Evolutionary conservation across 2,329 filamentous ascomycete species (phyloP).

Genomic region (Ophiostoma triangulosporum): DNA sequence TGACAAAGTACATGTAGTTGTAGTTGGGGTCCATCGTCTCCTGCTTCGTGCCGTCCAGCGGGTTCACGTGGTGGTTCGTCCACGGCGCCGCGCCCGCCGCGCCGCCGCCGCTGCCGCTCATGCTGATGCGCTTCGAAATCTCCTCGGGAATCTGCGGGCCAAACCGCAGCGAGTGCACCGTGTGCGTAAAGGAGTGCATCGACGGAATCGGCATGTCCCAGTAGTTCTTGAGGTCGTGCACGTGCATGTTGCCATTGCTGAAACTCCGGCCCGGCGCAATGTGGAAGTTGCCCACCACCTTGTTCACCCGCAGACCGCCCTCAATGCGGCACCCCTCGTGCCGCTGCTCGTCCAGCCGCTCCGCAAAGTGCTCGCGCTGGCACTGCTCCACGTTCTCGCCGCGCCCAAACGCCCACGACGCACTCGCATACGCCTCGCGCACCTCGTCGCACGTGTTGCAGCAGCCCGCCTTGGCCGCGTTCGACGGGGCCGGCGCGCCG

Average conservation of each 20-base stretch:
- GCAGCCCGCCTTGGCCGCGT: constrained; percentile 69
- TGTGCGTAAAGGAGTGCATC: constrained; percentile 78
- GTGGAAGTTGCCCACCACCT: constrained; percentile 97
- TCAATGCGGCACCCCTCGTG: constrained; percentile 91
- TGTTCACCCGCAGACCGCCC: constrained; percentile 87
- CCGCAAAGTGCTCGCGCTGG: constrained; percentile 81
- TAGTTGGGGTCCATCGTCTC: constrained; percentile 66
- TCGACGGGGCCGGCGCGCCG: constrained; percentile 60
- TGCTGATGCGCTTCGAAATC: constrained; percentile 42
- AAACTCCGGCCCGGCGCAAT: constrained; percentile 92
- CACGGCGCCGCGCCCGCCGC: constrained; percentile 39
- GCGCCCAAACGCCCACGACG: constrained; percentile 86
- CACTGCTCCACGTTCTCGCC: constrained; percentile 93
- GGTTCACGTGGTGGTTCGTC: constrained; percentile 87
- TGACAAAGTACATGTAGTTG: constrained; percentile 99
- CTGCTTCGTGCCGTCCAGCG: constrained; percentile 70
- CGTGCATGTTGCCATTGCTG: constrained; percentile 92
- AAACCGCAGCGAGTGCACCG: constrained; percentile 79
- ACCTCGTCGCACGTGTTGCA: constrained; percentile 98
- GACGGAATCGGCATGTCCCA: constrained; percentile 56
- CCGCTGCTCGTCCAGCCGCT: constrained; percentile 76
- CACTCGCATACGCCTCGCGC: constrained; percentile 77
- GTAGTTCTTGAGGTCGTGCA: constrained; percentile 95
- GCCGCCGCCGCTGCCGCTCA: constrained; percentile 18
- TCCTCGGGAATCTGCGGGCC: constrained; percentile 77